phyloP scores from a whole-genome alignment of 257 asterid species.

The Przewalskia tangutica region DNA sequence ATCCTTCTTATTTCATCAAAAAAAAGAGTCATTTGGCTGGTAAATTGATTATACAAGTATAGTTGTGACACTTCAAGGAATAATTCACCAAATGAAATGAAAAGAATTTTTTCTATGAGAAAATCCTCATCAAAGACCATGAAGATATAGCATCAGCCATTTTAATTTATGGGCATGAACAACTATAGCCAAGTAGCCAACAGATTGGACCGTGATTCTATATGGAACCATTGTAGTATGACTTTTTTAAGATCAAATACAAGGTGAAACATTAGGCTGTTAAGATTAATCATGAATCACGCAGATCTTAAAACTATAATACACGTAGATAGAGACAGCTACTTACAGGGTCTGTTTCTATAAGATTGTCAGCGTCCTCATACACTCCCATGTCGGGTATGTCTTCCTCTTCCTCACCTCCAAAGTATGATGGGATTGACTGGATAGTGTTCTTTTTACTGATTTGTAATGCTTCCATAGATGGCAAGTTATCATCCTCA shows the following conservation, averaged over 20 bases:
- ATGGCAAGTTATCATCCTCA: conserved; percentile 73
- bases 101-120: neutral
- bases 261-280: neutral
- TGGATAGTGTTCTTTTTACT: conserved; percentile 57
- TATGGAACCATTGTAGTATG: neutral
- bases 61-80: neutral
- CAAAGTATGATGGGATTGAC: conserved; percentile 73
- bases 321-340: neutral
- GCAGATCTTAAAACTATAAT: neutral
- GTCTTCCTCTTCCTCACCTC: conserved; percentile 88
- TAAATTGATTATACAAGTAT: neutral
- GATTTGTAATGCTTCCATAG: conserved; percentile 76
- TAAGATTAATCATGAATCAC: neutral
- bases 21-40: neutral
- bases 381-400: conserved; percentile 91
- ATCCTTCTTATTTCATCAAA: too few relatives aligned
- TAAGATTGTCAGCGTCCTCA: conserved; percentile 72
- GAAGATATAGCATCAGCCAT: neutral
- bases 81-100: neutral
- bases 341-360: conserved; percentile 89
- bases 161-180: neutral
- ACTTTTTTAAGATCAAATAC: neutral
- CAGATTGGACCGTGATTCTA: neutral
- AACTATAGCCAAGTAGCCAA: neutral
- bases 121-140: neutral